Evolutionary conservation across 495 filamentous ascomycete species (phyloP).

Genomic region (Lasiosphaeria hispida): DNA sequence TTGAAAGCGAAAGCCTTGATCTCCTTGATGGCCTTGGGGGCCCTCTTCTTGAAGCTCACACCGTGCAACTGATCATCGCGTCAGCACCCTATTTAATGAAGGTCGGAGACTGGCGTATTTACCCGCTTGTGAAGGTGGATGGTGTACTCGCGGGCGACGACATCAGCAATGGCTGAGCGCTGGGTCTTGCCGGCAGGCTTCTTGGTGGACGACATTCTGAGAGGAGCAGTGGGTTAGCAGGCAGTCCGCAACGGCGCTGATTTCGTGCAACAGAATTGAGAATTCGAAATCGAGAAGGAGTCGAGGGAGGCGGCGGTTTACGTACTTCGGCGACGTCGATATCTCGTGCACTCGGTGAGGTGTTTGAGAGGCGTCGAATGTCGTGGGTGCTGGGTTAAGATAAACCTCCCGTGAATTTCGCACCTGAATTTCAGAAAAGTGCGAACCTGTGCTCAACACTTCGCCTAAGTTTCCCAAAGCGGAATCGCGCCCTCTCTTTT

Average conservation of each 20-base stretch:
- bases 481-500: slow-evolving; percentile 17
- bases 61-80: slow-evolving; percentile 72
- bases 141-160: slow-evolving; percentile 99
- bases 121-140: slow-evolving; percentile 99
- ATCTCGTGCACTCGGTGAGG: slow-evolving; percentile 31
- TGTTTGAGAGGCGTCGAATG: slow-evolving; percentile 33
- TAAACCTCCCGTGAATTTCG: slow-evolving; percentile 35
- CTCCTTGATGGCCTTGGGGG: slow-evolving; percentile 97
- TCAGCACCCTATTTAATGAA: slow-evolving; percentile 15
- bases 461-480: slow-evolving; percentile 31
- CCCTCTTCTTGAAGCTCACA: slow-evolving; percentile 99
- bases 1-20: slow-evolving; percentile 87
- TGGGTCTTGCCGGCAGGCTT: slow-evolving; percentile 67
- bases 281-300: neutral
- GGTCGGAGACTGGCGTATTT: slow-evolving; percentile 46
- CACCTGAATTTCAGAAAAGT: slow-evolving; percentile 37
- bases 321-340: slow-evolving; percentile 33
- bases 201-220: slow-evolving; percentile 70
- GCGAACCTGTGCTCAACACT: slow-evolving; percentile 32
- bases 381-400: slow-evolving; percentile 30
- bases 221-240: slow-evolving; percentile 11
- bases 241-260: neutral
- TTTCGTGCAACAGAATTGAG: slow-evolving; percentile 6
- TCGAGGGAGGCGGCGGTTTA: slow-evolving; percentile 12
- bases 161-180: slow-evolving; percentile 95